Base-by-base conservation (phyloP, 208 protist genomes). In the Acanthamoeba lugdunensis region DNA sequence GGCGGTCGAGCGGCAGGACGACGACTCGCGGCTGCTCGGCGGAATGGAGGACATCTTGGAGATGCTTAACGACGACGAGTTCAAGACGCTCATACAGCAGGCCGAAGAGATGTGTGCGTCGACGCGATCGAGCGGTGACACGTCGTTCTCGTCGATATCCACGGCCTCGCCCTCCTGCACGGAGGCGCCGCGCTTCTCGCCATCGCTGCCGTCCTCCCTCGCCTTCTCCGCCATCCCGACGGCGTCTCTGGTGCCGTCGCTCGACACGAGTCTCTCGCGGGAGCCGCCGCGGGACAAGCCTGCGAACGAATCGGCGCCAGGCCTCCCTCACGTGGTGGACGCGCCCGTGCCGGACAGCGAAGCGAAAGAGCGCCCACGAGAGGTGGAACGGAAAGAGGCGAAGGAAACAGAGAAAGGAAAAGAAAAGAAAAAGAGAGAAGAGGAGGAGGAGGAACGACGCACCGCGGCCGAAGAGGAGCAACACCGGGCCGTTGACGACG, bases 51-150 rank as follows among this genome's bases (percentile, higher is more conserved):
- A 82, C 2, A 82, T 82, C 23, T 52, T 82, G 23, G 75, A 82
- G 23, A 82, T 82, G 75, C 75, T 82, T 11, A 56, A 82, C 75
- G 75, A 82, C 14, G 75, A 82, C 18, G 75, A 82, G 23, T 82
- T 82, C 41, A 54, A 28, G 41, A 54, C 18, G 37, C 75, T 82
- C 48, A 82, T 82, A 45, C 75, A 82, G 30, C 75, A 82, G 25
- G 41, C 75, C 25, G 75, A 82, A 23, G 75, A 79, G 13, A 82
- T 82, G 37, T 82, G 48, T 56, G 75, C 75, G 28, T 41, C 67
- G 67, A 28, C 67, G 30, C 67, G 67, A 41, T 41, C 67, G 3
- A 73, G 67, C 30, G 67, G 75, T 14, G 41, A 82, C 25, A 56
- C 75, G 6, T 28, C 75, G 23, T 82, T 82, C 48, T 82, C 75